Evolutionary conservation across 768 basidiomycete genomes (phyloP).

Genomic region (Crassisporium funariophilum): DNA sequence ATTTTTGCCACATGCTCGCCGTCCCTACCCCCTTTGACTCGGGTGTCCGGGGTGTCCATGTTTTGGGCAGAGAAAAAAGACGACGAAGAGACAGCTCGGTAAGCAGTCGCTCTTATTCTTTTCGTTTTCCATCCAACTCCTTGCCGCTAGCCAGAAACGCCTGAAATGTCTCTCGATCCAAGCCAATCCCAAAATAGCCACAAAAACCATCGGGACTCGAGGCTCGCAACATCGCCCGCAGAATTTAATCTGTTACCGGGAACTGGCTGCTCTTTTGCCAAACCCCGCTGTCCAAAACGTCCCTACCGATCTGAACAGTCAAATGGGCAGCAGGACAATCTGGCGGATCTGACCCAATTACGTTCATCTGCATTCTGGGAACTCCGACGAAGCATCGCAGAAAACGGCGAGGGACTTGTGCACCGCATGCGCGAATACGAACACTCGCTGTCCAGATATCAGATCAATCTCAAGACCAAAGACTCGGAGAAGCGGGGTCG

Average conservation of each 20-base stretch:
- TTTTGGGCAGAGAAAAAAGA: slow-evolving; percentile 57
- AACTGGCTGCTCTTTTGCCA: slow-evolving; percentile 10
- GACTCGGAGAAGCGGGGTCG: slow-evolving; percentile 43
- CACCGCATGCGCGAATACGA: slow-evolving; percentile 77
- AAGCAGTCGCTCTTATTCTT: too few species aligned
- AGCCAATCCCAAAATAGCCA: neutral
- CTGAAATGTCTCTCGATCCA: slow-evolving; percentile 7
- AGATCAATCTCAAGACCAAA: slow-evolving; percentile 38
- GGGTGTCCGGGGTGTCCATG: slow-evolving; percentile 43
- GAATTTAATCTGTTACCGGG: slow-evolving; percentile 49
- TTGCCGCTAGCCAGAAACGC: neutral
- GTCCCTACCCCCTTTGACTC: too few species aligned
- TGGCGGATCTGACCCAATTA: slow-evolving; percentile 34
- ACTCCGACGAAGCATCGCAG: slow-evolving; percentile 60
- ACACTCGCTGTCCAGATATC: slow-evolving; percentile 45
- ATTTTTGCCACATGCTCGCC: too few species aligned
- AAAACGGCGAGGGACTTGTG: slow-evolving; percentile 68
- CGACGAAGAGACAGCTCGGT: slow-evolving; percentile 52
- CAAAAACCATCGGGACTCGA: too few species aligned
- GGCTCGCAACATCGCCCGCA: slow-evolving; percentile 49
- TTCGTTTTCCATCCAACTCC: neutral
- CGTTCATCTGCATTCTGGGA: slow-evolving; percentile 69
- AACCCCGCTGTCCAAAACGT: slow-evolving; percentile 8
- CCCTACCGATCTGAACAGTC: slow-evolving; percentile 9
- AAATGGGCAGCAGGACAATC: slow-evolving; percentile 10